Evolutionary conservation across 306 rosid genomes (phyloP).

Genomic region (Prunus kanzakura): DNA sequence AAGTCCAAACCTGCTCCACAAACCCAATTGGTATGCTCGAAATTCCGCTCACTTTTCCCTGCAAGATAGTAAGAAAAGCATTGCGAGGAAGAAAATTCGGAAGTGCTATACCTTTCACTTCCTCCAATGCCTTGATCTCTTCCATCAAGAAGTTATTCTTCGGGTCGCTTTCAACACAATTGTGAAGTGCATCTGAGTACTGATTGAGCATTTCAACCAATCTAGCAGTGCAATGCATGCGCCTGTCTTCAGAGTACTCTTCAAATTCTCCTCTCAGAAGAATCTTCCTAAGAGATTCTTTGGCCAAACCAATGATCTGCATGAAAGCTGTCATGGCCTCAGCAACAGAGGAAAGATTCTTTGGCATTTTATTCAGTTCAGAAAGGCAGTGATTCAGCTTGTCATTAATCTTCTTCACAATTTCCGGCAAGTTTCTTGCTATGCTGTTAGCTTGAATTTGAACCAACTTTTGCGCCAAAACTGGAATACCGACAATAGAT

Average conservation of each 20-base stretch:
- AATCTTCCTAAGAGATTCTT: conserved; percentile 12
- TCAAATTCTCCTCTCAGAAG: conserved; percentile 40
- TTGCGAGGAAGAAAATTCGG: background rate
- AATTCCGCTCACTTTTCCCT: background rate
- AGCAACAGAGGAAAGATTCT: background rate
- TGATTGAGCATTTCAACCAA: conserved; percentile 29
- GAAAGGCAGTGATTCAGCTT: background rate
- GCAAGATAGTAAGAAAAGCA: background rate
- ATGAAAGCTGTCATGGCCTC: background rate
- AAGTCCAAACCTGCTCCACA: background rate
- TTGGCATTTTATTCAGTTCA: background rate
- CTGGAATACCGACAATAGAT: background rate
- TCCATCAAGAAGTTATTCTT: conserved; percentile 24
- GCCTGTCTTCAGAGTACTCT: conserved; percentile 19
- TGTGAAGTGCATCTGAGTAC: conserved; percentile 1
- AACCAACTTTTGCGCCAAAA: background rate
- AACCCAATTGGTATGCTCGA: background rate
- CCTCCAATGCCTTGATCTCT: conserved; percentile 10
- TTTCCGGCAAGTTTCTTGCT: background rate
- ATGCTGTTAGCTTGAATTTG: conserved; percentile 5
- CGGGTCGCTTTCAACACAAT: background rate
- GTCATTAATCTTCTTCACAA: background rate
- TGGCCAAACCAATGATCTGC: background rate
- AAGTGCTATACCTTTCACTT: background rate
- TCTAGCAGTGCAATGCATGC: conserved; percentile 43